Conservation (phyloP, 345 rosid species). For the Eucalyptus polybractea region DNA sequence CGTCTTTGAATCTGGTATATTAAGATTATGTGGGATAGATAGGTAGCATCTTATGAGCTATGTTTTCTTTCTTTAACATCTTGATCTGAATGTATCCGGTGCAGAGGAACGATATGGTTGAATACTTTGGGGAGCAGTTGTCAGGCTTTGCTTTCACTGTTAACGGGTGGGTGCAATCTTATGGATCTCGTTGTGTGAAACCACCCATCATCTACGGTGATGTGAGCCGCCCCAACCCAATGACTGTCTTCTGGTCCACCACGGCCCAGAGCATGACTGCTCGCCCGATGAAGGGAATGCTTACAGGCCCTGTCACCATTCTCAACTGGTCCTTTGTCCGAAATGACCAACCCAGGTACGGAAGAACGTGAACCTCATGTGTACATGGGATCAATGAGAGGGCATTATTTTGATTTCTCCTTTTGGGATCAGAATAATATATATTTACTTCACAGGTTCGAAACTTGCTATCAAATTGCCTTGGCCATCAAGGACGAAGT, state of each 20-base stretch:
- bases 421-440: background rate
- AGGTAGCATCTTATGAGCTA: background rate
- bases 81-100: background rate
- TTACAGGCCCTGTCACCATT: constrained; percentile 97
- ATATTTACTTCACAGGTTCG: constrained; percentile 30
- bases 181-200: constrained; percentile 98
- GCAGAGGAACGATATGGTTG: constrained; percentile 99
- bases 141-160: constrained; percentile 91
- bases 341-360: constrained; percentile 95
- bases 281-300: constrained; percentile 99
- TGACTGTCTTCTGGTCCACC: constrained; percentile 99
- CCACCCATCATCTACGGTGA: constrained; percentile 99
- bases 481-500: constrained; percentile 98
- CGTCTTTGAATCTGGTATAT: background rate
- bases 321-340: constrained; percentile 98
- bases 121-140: constrained; percentile 95
- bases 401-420: background rate
- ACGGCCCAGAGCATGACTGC: constrained; percentile 88
- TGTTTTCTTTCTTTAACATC: background rate
- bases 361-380: background rate
- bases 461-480: constrained; percentile 96
- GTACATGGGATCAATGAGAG: background rate
- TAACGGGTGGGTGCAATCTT: constrained; percentile 98
- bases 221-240: constrained; percentile 96
- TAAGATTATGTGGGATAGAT: background rate